phyloP scores from a whole-genome alignment of 768 basidiomycete species.

The Russula virescens region DNA sequence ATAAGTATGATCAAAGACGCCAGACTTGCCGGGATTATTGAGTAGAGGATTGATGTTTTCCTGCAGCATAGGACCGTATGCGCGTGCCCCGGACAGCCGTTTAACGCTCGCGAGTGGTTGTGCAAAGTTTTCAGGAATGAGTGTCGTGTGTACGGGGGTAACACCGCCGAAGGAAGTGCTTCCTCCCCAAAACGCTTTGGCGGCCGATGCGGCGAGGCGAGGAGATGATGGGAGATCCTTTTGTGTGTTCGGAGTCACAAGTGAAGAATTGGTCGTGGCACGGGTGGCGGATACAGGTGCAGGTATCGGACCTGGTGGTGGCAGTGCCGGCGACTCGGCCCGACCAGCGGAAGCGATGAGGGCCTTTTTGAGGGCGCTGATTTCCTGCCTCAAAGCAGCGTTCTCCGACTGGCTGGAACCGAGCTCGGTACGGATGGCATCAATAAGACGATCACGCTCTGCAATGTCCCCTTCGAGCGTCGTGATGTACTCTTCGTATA shows the following conservation, averaged over 20 bases:
- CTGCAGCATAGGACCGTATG: slow-evolving; percentile 38
- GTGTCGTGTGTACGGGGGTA: slow-evolving; percentile 79
- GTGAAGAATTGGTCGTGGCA: slow-evolving; percentile 27
- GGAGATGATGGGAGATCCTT: slow-evolving; percentile 72
- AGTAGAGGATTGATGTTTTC: slow-evolving; percentile 77
- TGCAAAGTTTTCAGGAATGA: slow-evolving; percentile 55
- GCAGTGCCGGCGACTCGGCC: slow-evolving; percentile 37
- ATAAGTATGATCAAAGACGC: slow-evolving; percentile 30
- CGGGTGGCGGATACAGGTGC: slow-evolving; percentile 21
- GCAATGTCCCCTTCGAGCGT: slow-evolving; percentile 93
- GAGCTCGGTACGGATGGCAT: slow-evolving; percentile 80
- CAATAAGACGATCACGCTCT: slow-evolving; percentile 85
- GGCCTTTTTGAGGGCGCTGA: slow-evolving; percentile 64
- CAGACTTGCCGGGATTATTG: slow-evolving; percentile 33
- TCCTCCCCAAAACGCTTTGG: slow-evolving; percentile 76
- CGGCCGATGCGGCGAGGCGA: slow-evolving; percentile 35
- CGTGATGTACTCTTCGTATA: slow-evolving; percentile 75
- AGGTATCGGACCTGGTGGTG: slow-evolving; percentile 40
- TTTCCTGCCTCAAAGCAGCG: slow-evolving; percentile 71
- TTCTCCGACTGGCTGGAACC: slow-evolving; percentile 79
- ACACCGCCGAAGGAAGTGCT: slow-evolving; percentile 54
- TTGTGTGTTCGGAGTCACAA: slow-evolving; percentile 64
- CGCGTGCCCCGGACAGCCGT: slow-evolving; percentile 18
- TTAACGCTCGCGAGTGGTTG: slow-evolving; percentile 18
- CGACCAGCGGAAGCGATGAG: slow-evolving; percentile 62